These are phyloP conservation scores for Lactifluus rugatus DNA, from an alignment of 768 basidiomycete genomes.

Conservation along the genomic window DNA sequence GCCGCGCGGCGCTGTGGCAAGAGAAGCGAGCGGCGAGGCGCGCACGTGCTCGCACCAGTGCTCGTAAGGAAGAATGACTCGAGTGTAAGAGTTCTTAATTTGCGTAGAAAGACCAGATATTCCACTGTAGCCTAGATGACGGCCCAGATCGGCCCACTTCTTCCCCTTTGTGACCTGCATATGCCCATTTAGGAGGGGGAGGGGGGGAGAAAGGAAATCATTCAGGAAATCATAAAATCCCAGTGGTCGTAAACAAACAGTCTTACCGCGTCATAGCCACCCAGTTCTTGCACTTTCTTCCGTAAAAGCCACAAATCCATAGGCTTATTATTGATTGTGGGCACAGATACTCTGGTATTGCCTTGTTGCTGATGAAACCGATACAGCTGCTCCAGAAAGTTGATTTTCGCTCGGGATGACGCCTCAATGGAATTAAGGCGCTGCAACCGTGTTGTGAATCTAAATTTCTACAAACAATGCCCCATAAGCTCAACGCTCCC, in stretches of 20 bases:
- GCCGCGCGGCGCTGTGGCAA: slow-evolving; percentile 19
- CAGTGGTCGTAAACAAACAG: neutral
- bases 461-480: slow-evolving; percentile 53
- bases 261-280: slow-evolving; percentile 79
- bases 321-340: slow-evolving; percentile 86
- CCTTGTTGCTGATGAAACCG: slow-evolving; percentile 96
- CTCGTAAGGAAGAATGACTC: slow-evolving; percentile 94
- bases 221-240: neutral
- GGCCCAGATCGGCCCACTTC: slow-evolving; percentile 84
- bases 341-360: slow-evolving; percentile 81
- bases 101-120: slow-evolving; percentile 77
- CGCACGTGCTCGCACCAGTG: slow-evolving; percentile 73
- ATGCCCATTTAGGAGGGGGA: no score
- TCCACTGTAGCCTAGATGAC: slow-evolving; percentile 71
- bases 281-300: slow-evolving; percentile 83
- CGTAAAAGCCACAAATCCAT: slow-evolving; percentile 90
- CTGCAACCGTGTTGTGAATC: slow-evolving; percentile 92
- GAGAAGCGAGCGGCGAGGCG: slow-evolving; percentile 44
- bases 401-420: slow-evolving; percentile 90
- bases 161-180: slow-evolving; percentile 70
- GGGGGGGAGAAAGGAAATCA: neutral
- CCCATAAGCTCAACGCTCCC: slow-evolving; percentile 15
- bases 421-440: slow-evolving; percentile 96
- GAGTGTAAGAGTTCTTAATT: slow-evolving; percentile 81
- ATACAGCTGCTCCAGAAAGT: slow-evolving; percentile 94